Conservation (phyloP, 352 stramenopile species). For the Phytophthora litchii region DNA sequence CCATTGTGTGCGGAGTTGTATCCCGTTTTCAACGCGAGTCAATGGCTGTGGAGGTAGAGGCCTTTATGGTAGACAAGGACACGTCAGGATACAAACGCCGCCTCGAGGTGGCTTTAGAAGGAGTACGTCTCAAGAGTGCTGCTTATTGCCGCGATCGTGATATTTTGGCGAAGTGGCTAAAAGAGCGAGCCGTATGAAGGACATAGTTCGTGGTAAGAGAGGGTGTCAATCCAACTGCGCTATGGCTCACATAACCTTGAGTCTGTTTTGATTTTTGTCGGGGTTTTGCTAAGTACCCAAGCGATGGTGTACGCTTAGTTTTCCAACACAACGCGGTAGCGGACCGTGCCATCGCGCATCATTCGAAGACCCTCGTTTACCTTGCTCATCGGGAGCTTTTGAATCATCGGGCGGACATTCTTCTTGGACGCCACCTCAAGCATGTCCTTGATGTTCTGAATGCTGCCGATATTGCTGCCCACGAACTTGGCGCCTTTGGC, state of each 20-base stretch:
- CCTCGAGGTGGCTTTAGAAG: constrained; percentile 63
- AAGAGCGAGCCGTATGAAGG: constrained; percentile 32
- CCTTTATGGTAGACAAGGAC: constrained; percentile 63
- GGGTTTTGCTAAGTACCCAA: too few relatives aligned
- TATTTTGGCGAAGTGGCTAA: constrained; percentile 60
- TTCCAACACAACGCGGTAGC: constrained; percentile 33
- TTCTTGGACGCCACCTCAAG: constrained; percentile 38
- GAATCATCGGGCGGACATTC: constrained; percentile 52
- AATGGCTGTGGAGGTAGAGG: constrained; percentile 57
- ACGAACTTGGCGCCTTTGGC: constrained; percentile 42
- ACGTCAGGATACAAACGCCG: constrained; percentile 58
- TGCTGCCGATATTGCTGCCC: constrained; percentile 70
- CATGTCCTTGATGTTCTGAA: constrained; percentile 9
- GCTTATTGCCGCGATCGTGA: constrained; percentile 60
- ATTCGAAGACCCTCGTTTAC: constrained; percentile 49
- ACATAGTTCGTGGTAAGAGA: constrained; percentile 1
- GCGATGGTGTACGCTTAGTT: constrained; percentile 4
- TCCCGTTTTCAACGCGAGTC: constrained; percentile 51
- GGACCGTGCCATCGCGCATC: constrained; percentile 41
- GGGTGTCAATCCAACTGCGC: neutral
- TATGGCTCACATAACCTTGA: neutral
- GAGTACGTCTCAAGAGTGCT: constrained; percentile 59
- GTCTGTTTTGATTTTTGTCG: neutral
- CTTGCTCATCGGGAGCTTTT: constrained; percentile 52
- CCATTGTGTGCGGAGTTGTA: constrained; percentile 48